Base-by-base conservation (phyloP, 148 eudicot genomes). In the Rhododendron williamsianum region DNA sequence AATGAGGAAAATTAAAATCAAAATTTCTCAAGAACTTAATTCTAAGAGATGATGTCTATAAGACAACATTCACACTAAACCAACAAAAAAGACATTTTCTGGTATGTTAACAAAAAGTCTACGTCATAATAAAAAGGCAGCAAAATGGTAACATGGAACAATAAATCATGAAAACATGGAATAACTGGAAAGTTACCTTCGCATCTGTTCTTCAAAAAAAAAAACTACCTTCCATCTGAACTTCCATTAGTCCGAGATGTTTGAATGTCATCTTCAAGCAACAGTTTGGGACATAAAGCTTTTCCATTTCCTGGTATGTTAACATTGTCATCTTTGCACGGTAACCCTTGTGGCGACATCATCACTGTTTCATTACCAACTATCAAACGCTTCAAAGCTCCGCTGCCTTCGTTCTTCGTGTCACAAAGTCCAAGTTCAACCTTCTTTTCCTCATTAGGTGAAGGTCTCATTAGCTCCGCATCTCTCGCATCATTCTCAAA, bases 171-270 rank as follows among this genome's bases (percentile, higher is more conserved):
- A 80, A 4, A 27, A 3, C 38, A 71, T 30, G 23, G 15, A 33
- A 15, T 33, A 83, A 85, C 85, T 51, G 54, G 58, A 52, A 52
- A 52, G 13, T 13, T 81, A 94, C 98, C 93, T 94, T 93, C 41
- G 74, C 80, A 88, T 87, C 65, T 80, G 87, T 81, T 79, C 87
- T 87, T 83, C 86, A 87, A 15, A 76, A 52, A 52, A 52, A 52
- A 52, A 52, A 52, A 13, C 85, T 84, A 94, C 98, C 93, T 94
- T 92, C 46, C 79, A 88, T 87, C 76, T 80, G 87, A 82, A 81
- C 87, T 87, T 83, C 86, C 88, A 11, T 71, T 80, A 41, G 82
- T 82, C 33, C 63, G 76, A 27, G 65, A 81, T 73, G 84, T 76
- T 86, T 83, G 87, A 25, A 52, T 60, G 77, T 67, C 86, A 60